phyloP scores from a whole-genome alignment of 2,329 filamentous ascomycete species.

The Alternaria dauci region DNA sequence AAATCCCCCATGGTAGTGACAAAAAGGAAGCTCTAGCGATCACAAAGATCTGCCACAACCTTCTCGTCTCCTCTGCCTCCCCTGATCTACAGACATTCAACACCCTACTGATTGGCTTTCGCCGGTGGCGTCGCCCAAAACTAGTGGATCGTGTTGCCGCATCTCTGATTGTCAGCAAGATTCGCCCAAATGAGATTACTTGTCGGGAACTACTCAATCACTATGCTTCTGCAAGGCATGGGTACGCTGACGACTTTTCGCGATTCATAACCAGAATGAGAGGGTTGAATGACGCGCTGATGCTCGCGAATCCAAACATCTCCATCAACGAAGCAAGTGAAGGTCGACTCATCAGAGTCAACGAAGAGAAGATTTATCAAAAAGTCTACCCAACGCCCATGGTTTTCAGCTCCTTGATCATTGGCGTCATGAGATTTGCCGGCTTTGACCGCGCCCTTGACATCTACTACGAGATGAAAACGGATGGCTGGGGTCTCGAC shows the following conservation, averaged over 20 bases:
- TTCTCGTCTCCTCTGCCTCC: conserved; percentile 68
- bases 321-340: conserved; percentile 45
- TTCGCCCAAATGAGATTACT: conserved; percentile 58
- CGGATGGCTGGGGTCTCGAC: conserved; percentile 58
- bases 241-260: conserved; percentile 42
- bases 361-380: conserved; percentile 50
- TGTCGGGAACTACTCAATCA: conserved; percentile 53
- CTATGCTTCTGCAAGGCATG: conserved; percentile 46
- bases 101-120: conserved; percentile 71
- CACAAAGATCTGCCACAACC: conserved; percentile 65
- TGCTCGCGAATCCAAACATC: conserved; percentile 52
- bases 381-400: conserved; percentile 55
- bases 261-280: conserved; percentile 54
- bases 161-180: conserved; percentile 47
- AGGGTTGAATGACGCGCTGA: conserved; percentile 50
- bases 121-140: conserved; percentile 33
- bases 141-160: conserved; percentile 44
- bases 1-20: conserved; percentile 22
- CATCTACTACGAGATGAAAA: conserved; percentile 54
- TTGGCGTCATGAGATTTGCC: conserved; percentile 55
- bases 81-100: conserved; percentile 77
- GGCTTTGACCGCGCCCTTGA: conserved; percentile 56
- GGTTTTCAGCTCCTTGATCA: conserved; percentile 54
- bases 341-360: conserved; percentile 36
- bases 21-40: conserved; percentile 26